Evolutionary conservation across 1,284 basidiomycete species (phyloP), one percentile per base, ranked within the genome.

Genomic region (Puccinia horiana): DNA sequence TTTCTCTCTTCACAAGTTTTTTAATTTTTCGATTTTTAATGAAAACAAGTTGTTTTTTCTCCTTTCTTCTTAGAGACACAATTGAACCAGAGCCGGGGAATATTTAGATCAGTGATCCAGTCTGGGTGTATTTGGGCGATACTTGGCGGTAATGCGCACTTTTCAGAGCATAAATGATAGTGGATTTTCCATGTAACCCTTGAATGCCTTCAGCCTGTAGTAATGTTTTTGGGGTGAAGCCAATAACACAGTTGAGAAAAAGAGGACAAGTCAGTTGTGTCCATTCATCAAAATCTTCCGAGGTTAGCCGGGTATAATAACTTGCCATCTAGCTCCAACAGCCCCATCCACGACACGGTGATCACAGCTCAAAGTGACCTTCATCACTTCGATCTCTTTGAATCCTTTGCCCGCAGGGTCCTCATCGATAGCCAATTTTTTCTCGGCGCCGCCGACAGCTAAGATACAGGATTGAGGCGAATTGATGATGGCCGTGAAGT

Each of bases 401-500:
- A 96, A 98, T 75, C 95, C 95, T 87, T 93, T 93, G 29, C 76
- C 76, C 86, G 95, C 94, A 85, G 93, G 92, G 85, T 94, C 93
- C 0, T 93, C 91, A 35, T 94, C 94, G 69, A 94, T 93, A 26
- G 95, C 91, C n/a, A 99, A 89, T 83, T 92, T 93, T 37, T 93
- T 90, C 87, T 92, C 90, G n/a, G 95, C 95, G 37, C 92, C 90
- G 63, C 97, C 96, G 84, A 99, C 91, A 80, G 97, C 97, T 82
- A 99, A 92, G 86, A 99, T 99, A 88, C 95, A 98, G 83, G 94
- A 94, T 88, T 99, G 97, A 52, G 97, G 97, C 26, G 94, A 92
- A 91, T 99, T 99, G 91, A 99, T 98, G 89, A 99, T 99, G 75
- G 97, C 97, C 29, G 96, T 98, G 88, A 99, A 99, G 88, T 97